Base-by-base conservation (phyloP, 306 rosid genomes). In the Lablab purpureus region DNA sequence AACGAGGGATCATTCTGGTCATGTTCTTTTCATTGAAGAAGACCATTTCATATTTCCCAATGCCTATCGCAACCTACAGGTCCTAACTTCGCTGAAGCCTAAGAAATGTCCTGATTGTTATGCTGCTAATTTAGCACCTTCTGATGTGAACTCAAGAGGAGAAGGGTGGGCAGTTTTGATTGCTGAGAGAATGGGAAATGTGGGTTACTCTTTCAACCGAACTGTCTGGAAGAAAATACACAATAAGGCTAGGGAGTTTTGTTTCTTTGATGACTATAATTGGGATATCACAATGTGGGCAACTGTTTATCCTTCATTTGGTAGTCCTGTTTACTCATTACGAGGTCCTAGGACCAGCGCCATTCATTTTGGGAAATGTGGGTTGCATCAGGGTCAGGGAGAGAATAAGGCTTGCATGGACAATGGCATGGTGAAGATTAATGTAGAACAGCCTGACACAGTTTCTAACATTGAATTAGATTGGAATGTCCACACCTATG, bases 241-340 rank as follows among this genome's bases (percentile, higher is more conserved):
- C 73, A 90, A 84, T 17, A 91, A 90, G 79, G 92, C 96, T 45
- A 83, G 70, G 56, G 86, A 91, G 7, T 95, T 95, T 82, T 95
- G 99, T 55, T 86, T 78, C 82, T 95, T 93, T 65, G 99, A 95
- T 71, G 99, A 95, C 28, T 95, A 95, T 84, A 95, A 95, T 65
- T 95, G 99, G 99, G 99, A 95, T 81, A 93, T 95, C 81, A 91
- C 98, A 19, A 91, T 96, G 99, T 96, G 99, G 99, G 95, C 98
- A 17, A 91, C 96, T 3, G 98, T 96, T 66, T 96, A 93, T 81
- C 99, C 99, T 23, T 96, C 97, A 1, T 96, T 96, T 79, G 98
- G 98, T 22, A 83, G 82, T 51, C 91, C 99, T 22, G 99, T 96
- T 72, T 90, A 90, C 90, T 63, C 97, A 0, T 62, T 96, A 63